phyloP scores from a whole-genome alignment of 345 rosid genomes.

The Acer yangbiense region DNA sequence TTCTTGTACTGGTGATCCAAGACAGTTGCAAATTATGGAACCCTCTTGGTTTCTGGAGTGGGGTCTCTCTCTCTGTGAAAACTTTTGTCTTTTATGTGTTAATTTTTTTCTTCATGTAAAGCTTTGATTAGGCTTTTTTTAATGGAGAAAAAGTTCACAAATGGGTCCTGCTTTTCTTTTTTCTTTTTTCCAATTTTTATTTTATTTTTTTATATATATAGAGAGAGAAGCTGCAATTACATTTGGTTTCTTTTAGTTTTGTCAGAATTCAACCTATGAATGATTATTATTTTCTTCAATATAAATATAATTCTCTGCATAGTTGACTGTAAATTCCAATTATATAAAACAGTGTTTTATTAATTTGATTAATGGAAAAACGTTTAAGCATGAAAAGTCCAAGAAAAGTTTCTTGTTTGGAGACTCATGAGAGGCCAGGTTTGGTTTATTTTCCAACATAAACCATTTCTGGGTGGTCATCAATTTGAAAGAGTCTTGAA shows the following conservation, averaged over 20 bases:
- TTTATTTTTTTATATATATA: background rate
- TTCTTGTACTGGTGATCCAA: background rate
- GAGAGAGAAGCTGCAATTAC: background rate
- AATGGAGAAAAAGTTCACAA: background rate
- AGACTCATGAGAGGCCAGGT: background rate
- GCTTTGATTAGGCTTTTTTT: conserved; percentile 16
- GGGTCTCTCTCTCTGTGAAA: background rate
- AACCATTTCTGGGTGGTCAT: background rate
- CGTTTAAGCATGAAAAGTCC: background rate
- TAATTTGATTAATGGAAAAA: background rate
- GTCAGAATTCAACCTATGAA: background rate
- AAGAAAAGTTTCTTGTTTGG: background rate
- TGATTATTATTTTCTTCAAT: background rate
- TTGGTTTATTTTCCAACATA: background rate
- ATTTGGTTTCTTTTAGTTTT: conserved; percentile 2
- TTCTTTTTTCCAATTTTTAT: background rate
- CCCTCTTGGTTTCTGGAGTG: conserved; percentile 13
- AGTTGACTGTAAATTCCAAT: background rate
- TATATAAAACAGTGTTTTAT: too few species aligned
- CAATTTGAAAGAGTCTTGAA: conserved; percentile 9
- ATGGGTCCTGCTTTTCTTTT: background rate
- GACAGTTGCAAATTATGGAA: conserved; percentile 4
- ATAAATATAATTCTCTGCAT: background rate
- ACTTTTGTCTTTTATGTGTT: conserved; percentile 4
- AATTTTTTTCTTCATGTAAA: conserved; percentile 14